Evolutionary conservation across 163 green algal genomes (phyloP), one percentile per base, ranked within the genome.

Genomic region (Trebouxia gelatinosa): DNA sequence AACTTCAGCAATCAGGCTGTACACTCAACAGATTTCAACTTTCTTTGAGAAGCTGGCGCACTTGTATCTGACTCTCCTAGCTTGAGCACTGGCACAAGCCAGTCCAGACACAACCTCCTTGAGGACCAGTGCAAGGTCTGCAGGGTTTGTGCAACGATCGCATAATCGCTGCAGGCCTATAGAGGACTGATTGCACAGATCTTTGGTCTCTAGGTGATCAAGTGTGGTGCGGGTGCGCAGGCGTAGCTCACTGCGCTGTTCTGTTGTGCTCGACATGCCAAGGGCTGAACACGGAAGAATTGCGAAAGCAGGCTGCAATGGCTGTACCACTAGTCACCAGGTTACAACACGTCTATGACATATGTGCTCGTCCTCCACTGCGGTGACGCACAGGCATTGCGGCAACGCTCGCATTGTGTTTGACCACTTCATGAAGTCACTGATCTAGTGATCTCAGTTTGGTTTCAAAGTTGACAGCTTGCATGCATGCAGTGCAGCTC

Each of bases 31-130:
- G n/a, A n/a, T n/a, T n/a, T n/a, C n/a, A n/a, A n/a, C n/a, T n/a
- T n/a, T n/a, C n/a, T n/a, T n/a, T n/a, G 2, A 59, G 19, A 59
- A 3, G 2, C 26, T 62, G 28, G 29, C 68, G 5, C 23, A 76
- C 68, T 61, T 76, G 40, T 62, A 76, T 6, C 68, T 37, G 19
- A 76, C 29, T 23, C 68, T 38, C 32, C 68, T 76, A 6, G 68
- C 68, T 31, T 76, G 68, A 19, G 68, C 62, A 28, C 19, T 40
- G 21, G 68, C 68, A 62, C 17, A 40, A 16, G 28, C 32, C 40
- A 76, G 43, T 19, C 68, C 68, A 46, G 40, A 59, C 9, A 76
- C 13, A 11, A 43, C 46, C 28, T 76, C 68, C 40, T 76, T 76
- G 28, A 76, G 43, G 19, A 76, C 43, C 13, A 61, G 19, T 29